Evolutionary conservation across 139 green algal species (phyloP).

Genomic region (Chara braunii): DNA sequence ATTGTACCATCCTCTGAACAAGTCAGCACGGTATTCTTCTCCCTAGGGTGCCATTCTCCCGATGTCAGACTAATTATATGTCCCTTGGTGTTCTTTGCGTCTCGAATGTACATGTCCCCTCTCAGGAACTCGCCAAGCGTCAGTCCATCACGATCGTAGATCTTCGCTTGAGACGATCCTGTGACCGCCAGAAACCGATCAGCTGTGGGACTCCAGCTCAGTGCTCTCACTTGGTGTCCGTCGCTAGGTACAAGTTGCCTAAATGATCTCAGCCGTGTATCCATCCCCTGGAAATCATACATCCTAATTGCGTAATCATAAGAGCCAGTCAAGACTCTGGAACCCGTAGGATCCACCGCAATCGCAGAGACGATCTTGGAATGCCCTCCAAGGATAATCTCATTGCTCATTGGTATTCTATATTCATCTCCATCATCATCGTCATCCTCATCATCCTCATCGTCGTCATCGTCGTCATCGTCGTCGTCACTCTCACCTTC

Average conservation of each 20-base stretch:
- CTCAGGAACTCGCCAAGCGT: conserved; percentile 63
- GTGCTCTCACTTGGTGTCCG: conserved; percentile 25
- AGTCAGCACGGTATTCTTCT: conserved; percentile 72
- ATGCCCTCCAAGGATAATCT: conserved; percentile 32
- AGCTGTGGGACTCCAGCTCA: conserved; percentile 27
- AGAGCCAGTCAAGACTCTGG: conserved; percentile 25
- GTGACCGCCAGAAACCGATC: conserved; percentile 31
- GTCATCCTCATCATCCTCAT: conserved; percentile 27
- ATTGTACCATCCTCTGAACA: conserved; percentile 82
- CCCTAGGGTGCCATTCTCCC: conserved; percentile 77
- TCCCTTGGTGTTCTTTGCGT: conserved; percentile 86
- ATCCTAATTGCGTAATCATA: conserved; percentile 34
- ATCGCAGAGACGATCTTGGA: conserved; percentile 30
- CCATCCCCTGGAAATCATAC: conserved; percentile 43
- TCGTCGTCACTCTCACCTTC: not conserved
- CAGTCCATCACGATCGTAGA: conserved; percentile 75
- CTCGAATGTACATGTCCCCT: conserved; percentile 95
- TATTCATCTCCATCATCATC: conserved; percentile 32
- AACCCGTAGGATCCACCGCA: conserved; percentile 34
- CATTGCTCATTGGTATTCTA: conserved; percentile 32
- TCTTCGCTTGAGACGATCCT: conserved; percentile 33
- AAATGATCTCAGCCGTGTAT: conserved; percentile 22
- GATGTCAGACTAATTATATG: conserved; percentile 68
- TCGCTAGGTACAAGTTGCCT: conserved; percentile 31
- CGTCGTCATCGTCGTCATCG: conserved; percentile 18